Evolutionary conservation across 805 yeast species (phyloP).

Genomic region (Pichia gijzeniarum): DNA sequence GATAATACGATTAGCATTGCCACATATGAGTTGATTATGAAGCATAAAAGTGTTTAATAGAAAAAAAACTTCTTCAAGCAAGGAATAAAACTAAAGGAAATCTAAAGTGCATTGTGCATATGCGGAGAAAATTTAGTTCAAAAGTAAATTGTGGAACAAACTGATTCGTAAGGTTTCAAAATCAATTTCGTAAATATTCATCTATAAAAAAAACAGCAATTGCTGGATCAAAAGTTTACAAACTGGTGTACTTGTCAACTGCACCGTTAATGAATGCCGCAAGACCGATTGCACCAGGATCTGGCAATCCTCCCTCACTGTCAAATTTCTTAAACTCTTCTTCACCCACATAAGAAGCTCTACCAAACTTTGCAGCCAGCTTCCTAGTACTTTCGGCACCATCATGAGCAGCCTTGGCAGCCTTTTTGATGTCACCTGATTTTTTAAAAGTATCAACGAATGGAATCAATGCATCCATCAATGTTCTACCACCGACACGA

Average conservation of each 20-base stretch:
- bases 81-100: too few relatives aligned
- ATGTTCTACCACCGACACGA: constrained; percentile 79
- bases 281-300: constrained; percentile 92
- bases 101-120: too few relatives aligned
- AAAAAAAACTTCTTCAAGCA: too few relatives aligned
- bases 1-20: too few relatives aligned
- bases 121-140: too few relatives aligned
- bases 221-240: too few relatives aligned
- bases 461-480: constrained; percentile 85
- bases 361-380: constrained; percentile 80
- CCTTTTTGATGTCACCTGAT: constrained; percentile 48
- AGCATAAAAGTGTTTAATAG: too few relatives aligned
- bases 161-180: too few relatives aligned
- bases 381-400: constrained; percentile 76
- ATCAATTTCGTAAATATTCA: too few relatives aligned
- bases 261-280: constrained; percentile 33
- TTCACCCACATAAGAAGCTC: constrained; percentile 82
- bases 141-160: too few relatives aligned
- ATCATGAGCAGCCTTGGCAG: constrained; percentile 60
- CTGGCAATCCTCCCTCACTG: constrained; percentile 73
- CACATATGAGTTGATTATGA: too few relatives aligned
- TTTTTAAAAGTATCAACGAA: constrained; percentile 58
- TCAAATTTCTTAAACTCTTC: constrained; percentile 45
- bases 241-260: constrained; percentile 10
- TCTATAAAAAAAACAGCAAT: not conserved